Conservation (phyloP, 805 yeast species). For the Candida nitratophila region DNA sequence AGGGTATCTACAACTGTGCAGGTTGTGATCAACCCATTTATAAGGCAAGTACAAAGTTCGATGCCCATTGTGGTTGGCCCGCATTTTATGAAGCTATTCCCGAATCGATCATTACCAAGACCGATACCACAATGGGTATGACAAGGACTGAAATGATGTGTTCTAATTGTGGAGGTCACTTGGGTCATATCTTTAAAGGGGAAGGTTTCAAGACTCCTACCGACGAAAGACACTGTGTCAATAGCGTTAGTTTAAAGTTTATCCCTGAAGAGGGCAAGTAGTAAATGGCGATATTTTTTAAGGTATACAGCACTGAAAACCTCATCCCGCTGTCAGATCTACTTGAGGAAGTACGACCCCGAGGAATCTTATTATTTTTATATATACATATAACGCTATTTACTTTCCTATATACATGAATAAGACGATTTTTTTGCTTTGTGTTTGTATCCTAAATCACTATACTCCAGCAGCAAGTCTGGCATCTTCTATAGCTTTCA, state of each 20-base stretch:
- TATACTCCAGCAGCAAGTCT: neutral
- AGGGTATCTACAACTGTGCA: constrained; percentile 76
- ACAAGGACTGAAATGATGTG: constrained; percentile 85
- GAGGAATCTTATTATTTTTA: too few species aligned
- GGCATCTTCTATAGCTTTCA: neutral
- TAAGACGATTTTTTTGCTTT: too few species aligned
- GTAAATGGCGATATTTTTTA: too few species aligned
- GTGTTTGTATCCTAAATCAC: too few species aligned
- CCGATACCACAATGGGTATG: constrained; percentile 70
- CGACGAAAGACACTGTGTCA: constrained; percentile 92
- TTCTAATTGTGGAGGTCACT: constrained; percentile 81
- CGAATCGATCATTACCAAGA: constrained; percentile 56
- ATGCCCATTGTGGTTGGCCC: constrained; percentile 97
- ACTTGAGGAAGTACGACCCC: neutral
- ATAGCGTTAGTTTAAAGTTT: constrained; percentile 75
- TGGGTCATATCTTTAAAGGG: constrained; percentile 92
- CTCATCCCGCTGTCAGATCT: too few species aligned
- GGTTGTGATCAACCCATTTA: constrained; percentile 82
- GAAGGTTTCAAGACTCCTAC: constrained; percentile 88
- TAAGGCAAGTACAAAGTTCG: constrained; percentile 72
- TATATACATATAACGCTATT: too few species aligned
- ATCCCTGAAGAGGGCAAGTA: constrained; percentile 3
- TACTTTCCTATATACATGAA: neutral
- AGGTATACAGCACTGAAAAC: too few species aligned
- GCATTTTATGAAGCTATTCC: constrained; percentile 89